These are phyloP conservation scores for Vigna angularis DNA, from an alignment of 306 rosid species.

Conservation along the genomic window DNA sequence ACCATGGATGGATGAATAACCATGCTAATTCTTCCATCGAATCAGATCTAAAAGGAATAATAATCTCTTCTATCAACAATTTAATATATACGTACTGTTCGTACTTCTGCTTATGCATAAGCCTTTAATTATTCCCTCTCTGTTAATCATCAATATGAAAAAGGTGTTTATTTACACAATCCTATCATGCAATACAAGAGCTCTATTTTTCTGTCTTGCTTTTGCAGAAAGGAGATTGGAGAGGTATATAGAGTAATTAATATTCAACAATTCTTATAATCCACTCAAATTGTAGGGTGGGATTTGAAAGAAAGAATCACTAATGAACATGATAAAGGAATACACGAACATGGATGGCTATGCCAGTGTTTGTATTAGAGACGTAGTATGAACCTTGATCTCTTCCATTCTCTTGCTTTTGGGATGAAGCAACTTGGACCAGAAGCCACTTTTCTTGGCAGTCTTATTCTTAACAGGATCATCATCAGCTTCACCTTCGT, in stretches of 20 bases:
- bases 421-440: conserved; percentile 68
- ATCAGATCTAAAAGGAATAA: no score
- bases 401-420: conserved; percentile 48
- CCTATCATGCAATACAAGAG: conserved; percentile 11
- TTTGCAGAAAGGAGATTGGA: not conserved
- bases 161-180: not conserved
- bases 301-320: not conserved
- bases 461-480: conserved; percentile 15
- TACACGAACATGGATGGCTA: not conserved
- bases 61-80: no score
- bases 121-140: no score
- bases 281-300: conserved; percentile 27
- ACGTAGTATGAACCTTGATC: conserved; percentile 47
- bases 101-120: no score
- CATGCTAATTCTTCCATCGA: no score
- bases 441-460: conserved; percentile 62
- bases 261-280: not conserved
- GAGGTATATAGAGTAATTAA: not conserved
- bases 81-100: no score
- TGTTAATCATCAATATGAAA: no score
- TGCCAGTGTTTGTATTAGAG: conserved; percentile 42
- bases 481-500: not conserved
- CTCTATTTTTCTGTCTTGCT: not conserved
- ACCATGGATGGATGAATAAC: no score
- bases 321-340: conserved; percentile 1